Base-by-base conservation (phyloP, 1,284 basidiomycete species). In the Jaminaea rosea region DNA sequence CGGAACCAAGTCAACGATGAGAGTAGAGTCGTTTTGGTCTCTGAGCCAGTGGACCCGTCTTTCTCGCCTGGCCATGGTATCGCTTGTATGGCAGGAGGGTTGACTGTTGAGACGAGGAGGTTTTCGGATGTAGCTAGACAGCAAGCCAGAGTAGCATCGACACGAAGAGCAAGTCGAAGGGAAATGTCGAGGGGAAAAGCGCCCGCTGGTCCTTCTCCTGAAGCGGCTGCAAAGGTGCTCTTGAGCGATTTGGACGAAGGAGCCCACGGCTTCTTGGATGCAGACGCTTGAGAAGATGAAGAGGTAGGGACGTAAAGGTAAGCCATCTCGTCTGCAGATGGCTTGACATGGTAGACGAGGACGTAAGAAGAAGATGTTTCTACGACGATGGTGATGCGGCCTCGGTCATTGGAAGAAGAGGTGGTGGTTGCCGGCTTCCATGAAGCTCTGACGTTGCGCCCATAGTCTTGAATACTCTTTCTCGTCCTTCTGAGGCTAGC, bases 41-140 rank as follows among this genome's bases (percentile, higher is more conserved):
- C 15, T 52, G 50, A 1, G 36, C 24, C 27, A 62, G 31, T 21
- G 65, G 49, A 29, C 51, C 60, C 28, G 64, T 65, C 39, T 59
- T 56, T 9, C 17, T 63, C 55, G 17, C 59, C 58, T 1, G 67
- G 71, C 71, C 71, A 73, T n/a, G 65, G 58, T 32, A 73, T 62
- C 44, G 58, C 62, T 45, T 73, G 71, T 0, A 73, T 34, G 5
- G 71, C 69, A 3, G 69, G 58, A 0, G 71, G 71, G 7, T 51
- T 48, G 0, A 49, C 49, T 11, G 70, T 71, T 39, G 62, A 60
- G 44, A 73, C 62, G 23, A 73, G 55, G 49, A 73, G 48, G 31
- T 71, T 56, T 2, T 61, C 64, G 60, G 21, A 53, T 57, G 4
- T 11, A 15, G 23, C 26, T 13, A 47, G 41, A 10, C 37, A 56